phyloP scores from a whole-genome alignment of 176 grass and related monocot species.

The Puya raimondii region DNA sequence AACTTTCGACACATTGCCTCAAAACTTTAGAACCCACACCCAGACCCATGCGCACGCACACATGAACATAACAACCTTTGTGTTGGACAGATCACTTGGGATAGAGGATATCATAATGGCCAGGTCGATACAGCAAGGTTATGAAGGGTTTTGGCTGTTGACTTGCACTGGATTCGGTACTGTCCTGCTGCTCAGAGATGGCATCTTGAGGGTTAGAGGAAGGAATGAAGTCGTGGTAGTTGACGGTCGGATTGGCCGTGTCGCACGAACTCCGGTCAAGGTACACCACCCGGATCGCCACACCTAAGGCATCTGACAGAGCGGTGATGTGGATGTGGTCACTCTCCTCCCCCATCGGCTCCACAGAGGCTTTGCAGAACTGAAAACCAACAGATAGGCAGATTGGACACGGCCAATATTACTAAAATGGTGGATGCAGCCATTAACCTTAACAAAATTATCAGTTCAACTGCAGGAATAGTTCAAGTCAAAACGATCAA shows the following conservation, averaged over 20 bases:
- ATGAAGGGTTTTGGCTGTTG: slow-evolving; percentile 47
- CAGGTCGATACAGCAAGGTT: slow-evolving; percentile 82
- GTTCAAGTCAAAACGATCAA: too few relatives aligned
- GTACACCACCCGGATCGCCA: slow-evolving; percentile 89
- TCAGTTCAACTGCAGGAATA: too few relatives aligned
- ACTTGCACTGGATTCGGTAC: slow-evolving; percentile 4
- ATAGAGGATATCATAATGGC: slow-evolving; percentile 96
- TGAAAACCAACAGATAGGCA: slow-evolving; percentile 33
- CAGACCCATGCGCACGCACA: too few relatives aligned
- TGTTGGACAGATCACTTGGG: slow-evolving; percentile 38
- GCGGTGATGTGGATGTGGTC: slow-evolving; percentile 89
- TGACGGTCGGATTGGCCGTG: slow-evolving; percentile 34
- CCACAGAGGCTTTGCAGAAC: slow-evolving; percentile 79
- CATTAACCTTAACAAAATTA: too few relatives aligned
- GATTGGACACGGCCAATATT: neutral
- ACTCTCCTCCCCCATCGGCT: slow-evolving; percentile 98
- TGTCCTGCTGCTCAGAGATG: slow-evolving; percentile 12
- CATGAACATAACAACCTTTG: too few relatives aligned
- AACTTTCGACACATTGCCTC: too few relatives aligned
- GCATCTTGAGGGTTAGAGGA: slow-evolving; percentile 4
- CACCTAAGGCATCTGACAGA: slow-evolving; percentile 79
- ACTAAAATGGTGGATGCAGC: too few relatives aligned
- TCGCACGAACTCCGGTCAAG: slow-evolving; percentile 67
- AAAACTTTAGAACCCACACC: too few relatives aligned
- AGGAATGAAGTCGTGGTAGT: slow-evolving; percentile 84